Evolutionary conservation across 495 filamentous ascomycete species (phyloP).

Genomic region (Podospora conica): DNA sequence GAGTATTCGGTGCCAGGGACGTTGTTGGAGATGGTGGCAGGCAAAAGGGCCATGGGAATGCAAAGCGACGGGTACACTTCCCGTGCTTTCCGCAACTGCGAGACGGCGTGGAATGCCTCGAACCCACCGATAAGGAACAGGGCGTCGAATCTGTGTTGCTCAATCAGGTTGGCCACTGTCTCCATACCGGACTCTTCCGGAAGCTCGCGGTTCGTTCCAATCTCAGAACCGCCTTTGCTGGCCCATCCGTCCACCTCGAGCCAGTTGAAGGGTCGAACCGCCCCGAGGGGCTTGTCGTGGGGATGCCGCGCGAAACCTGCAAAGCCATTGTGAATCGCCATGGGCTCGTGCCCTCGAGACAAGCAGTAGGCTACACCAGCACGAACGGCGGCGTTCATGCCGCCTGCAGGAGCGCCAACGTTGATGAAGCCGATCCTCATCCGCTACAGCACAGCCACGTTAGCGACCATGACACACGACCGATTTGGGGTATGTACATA

Average conservation of each 20-base stretch:
- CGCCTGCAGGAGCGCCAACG: slow-evolving; percentile 95
- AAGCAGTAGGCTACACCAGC: slow-evolving; percentile 94
- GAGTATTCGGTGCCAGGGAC: slow-evolving; percentile 98
- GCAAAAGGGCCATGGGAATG: slow-evolving; percentile 87
- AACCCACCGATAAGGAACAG: slow-evolving; percentile 94
- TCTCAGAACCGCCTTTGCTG: slow-evolving; percentile 93
- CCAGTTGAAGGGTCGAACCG: slow-evolving; percentile 82
- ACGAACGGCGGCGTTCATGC: slow-evolving; percentile 96
- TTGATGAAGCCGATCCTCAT: slow-evolving; percentile 95
- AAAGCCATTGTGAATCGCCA: slow-evolving; percentile 96
- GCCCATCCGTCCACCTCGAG: slow-evolving; percentile 94
- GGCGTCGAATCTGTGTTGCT: slow-evolving; percentile 80
- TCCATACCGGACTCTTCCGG: slow-evolving; percentile 78
- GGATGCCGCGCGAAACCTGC: slow-evolving; percentile 91
- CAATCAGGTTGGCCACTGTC: slow-evolving; percentile 76
- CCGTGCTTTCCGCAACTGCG: slow-evolving; percentile 74
- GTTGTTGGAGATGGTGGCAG: slow-evolving; percentile 98
- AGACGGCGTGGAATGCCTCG: slow-evolving; percentile 90
- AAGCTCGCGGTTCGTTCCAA: slow-evolving; percentile 92
- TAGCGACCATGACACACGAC: slow-evolving; percentile 7
- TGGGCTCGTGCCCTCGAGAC: slow-evolving; percentile 82
- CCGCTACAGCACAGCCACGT: slow-evolving; percentile 44
- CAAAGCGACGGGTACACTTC: slow-evolving; percentile 74
- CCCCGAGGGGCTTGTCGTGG: slow-evolving; percentile 67
- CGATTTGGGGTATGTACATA: slow-evolving; percentile 30